These are phyloP conservation scores for Striga hermonthica DNA, from an alignment of 305 asterid genomes.

Conservation along the genomic window DNA sequence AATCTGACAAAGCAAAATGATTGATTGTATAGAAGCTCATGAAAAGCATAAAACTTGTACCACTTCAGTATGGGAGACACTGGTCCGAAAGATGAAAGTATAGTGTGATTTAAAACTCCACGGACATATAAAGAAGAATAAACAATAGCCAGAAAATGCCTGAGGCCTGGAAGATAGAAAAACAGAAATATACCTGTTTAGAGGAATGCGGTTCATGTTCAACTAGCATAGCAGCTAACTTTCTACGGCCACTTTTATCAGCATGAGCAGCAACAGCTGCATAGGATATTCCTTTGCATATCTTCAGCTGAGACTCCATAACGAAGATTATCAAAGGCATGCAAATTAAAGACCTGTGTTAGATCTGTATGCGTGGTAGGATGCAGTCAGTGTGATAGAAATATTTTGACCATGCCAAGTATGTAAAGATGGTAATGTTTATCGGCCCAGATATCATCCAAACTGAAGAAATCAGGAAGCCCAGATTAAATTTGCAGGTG, in stretches of 20 bases:
- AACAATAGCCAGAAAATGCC: conserved; percentile 3
- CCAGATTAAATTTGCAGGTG: conserved; percentile 6
- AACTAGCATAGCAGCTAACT: conserved; percentile 94
- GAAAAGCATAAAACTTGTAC: conserved; percentile 19
- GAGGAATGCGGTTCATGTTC: conserved; percentile 90
- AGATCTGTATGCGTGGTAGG: conserved; percentile 10
- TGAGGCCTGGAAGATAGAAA: conserved; percentile 13
- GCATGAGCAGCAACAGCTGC: conserved; percentile 99
- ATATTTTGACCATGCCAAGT: conserved; percentile 9
- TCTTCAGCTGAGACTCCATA: conserved; percentile 65
- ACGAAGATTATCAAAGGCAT: conserved; percentile 20
- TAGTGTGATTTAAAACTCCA: conserved; percentile 12
- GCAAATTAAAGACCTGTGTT: conserved; percentile 4
- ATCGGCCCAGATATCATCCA: conserved; percentile 6
- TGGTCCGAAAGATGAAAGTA: conserved; percentile 19
- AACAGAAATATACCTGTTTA: conserved; percentile 61
- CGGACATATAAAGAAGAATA: conserved; percentile 21
- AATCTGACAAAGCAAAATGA: conserved; percentile 48
- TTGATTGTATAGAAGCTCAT: conserved; percentile 12
- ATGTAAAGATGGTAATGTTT: background rate
- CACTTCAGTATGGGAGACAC: conserved; percentile 19
- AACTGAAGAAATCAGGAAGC: conserved; percentile 18
- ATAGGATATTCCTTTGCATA: conserved; percentile 96
- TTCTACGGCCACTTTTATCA: conserved; percentile 88
- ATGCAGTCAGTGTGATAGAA: conserved; percentile 3